Base-by-base conservation (phyloP, 352 stramenopile species). In the Aphanomyces invadans region DNA sequence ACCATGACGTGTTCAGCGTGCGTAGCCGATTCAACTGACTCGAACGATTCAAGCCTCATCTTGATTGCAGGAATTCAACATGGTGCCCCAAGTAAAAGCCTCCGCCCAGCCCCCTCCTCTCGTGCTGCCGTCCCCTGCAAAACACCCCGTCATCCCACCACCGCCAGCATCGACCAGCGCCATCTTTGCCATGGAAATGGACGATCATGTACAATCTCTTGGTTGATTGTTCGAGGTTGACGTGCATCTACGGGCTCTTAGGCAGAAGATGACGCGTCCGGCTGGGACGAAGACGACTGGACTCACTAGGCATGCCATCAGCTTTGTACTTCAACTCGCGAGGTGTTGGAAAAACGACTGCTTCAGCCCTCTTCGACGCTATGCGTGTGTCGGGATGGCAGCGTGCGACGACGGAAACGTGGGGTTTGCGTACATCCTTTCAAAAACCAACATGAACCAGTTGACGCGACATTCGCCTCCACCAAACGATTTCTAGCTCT, bases 1-100 rank as follows among this genome's bases (percentile, higher is more conserved):
- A 64, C 36, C 55, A 89, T 44, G 81, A 92, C 54, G 72, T 92
- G 39, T 92, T 92, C 67, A 92, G 81, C 56, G 83, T 92, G 87
- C 67, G 80, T 84, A 46, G 10, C 10, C 10, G 2, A 46, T 46
- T 33, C 11, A 48, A 46, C 21, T n/a, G 44, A 15, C 2, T 48
- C 3, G 59, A 33, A 19, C 38, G 52, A 31, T 66, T 28, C 69
- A 65, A 49, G 39, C 39, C 51, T 29, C 21, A 56, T 2, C 45
- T 12, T 11, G 26, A 31, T 65, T 72, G 44, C 65, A 92, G 83
- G 80, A 92, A 88, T 92, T 92, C 63, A 81, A 80, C 4, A 89
- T 92, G 80, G 81, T 90, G 26, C 80, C 81, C 25, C 87, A 73
- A 42, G 88, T 92, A 69, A 86, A 87, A 62, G 86, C 87, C 49